Base-by-base conservation (phyloP, 768 basidiomycete genomes). In the Pleurotus giganteus region DNA sequence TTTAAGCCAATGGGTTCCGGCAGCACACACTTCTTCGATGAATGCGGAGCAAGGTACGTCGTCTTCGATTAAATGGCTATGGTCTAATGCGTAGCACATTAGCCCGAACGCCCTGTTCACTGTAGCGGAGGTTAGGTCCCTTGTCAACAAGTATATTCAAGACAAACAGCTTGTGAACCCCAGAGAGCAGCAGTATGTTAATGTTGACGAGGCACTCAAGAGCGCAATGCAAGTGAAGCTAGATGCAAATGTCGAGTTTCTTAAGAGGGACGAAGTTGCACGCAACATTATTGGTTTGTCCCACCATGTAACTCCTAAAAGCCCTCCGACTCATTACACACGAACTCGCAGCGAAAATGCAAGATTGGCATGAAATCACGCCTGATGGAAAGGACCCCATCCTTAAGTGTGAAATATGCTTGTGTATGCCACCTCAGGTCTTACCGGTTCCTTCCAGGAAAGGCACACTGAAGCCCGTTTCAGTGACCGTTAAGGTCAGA, bases 381-480 rank as follows among this genome's bases (percentile, higher is more conserved):
- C 74, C 70, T 1, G 80, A 80, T 4, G 83, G 82, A 1, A 76
- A 74, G 37, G 85, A 88, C n/a, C 61, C 72, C 0, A 66, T 86
- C 1, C 64, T 75, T 53, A 89, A 83, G 90, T 89, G 50, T 7
- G 85, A n/a, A n/a, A n/a, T n/a, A n/a, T 55, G 23, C 15, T 24
- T 21, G 47, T 32, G 45, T 29, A 41, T n/a, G 19, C n/a, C 37
- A 21, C 11, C 12, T 9, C 17, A 26, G 57, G 36, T 23, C 50
- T 60, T 13, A 60, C 27, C 8, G 41, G 17, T 9, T 56, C 37
- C 21, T 56, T 19, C 31, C 59, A 94, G 90, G 72, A 94, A 94
- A 69, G 94, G 94, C 19, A 66, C 74, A 7, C 65, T 92, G 45
- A 81, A 80, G 43, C 87, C 91, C 0, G 81, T 97, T 27, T 77